Base-by-base conservation (phyloP, 2,329 filamentous ascomycete genomes). In the Thielaviopsis musarum region DNA sequence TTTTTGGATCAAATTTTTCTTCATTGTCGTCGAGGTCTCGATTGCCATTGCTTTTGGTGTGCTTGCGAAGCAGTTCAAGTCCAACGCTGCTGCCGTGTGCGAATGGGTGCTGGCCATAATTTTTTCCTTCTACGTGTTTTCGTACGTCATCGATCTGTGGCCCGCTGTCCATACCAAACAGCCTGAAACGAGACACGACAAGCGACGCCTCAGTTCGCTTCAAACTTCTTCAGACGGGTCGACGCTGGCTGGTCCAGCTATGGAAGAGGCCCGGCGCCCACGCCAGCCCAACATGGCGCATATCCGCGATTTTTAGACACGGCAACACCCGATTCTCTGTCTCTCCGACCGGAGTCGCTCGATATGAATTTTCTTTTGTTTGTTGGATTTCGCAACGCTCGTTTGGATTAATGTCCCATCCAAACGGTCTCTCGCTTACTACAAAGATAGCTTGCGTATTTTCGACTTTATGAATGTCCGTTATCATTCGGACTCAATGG, bases 41-140 rank as follows among this genome's bases (percentile, higher is more conserved):
- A 80, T 98, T 9, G 83, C 81, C 63, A 76, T 90, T 66, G 83
- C 78, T 52, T 97, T 97, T 69, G 84, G 76, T 22, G 75, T 81
- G 3, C 75, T 74, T 59, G 77, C 75, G 41, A 75, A 72, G 48
- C 71, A 69, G 3, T 62, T 72, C 9, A 66, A 75, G 24, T 52
- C 24, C 21, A 78, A 77, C 65, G 85, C 93, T 70, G 71, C 74
- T 1, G 88, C 84, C 48, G 93, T 90, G 5, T 70, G 96, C 34
- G 91, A 97, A 73, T 84, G 81, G 81, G 68, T 81, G 62, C 82
- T 96, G 64, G 81, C 89, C 34, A 83, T 95, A 67, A 77, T 95
- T 67, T 96, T 91, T 73, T 88, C 87, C 58, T 85, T 91, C 67
- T 97, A 95, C 73, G 77, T 94, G 62, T 79, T 91, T 63, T 89